Percentiles rank a stretch among this genome's conserved stretches.
Conservation (phyloP, 257 asterid genomes). For the Cinchona pubescens region DNA sequence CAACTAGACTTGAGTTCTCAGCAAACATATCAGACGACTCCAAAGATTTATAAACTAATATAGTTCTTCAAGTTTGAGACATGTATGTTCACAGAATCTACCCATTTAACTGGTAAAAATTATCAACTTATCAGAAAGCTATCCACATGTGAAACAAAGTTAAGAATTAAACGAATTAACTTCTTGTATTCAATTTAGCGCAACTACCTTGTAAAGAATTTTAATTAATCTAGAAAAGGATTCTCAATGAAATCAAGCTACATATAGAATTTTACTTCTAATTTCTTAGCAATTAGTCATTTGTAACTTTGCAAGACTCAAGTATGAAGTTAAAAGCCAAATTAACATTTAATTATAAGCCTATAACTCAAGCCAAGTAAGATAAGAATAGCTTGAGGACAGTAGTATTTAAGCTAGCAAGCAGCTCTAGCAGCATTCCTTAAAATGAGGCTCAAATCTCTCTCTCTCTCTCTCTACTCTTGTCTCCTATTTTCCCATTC, state of each 20-base stretch:
- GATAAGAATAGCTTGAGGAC: not conserved
- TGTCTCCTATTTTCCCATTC: not conserved
- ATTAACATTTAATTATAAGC: too few relatives aligned
- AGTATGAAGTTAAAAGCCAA: not conserved
- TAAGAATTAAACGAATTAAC: not conserved
- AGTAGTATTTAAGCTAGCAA: not conserved
- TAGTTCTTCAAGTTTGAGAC: not conserved
- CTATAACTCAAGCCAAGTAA: too few relatives aligned
- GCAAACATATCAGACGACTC: not conserved
- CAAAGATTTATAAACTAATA: not conserved
- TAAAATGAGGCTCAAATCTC: not conserved
- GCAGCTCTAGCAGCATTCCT: not conserved
- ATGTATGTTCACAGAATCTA: not conserved
- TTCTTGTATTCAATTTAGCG: not conserved
- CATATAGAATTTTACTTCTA: not conserved
- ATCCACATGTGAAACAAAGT: too few relatives aligned
- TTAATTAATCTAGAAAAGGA: not conserved
- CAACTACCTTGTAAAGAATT: not conserved
- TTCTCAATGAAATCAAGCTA: not conserved
- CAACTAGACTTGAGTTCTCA: not conserved
- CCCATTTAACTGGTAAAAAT: not conserved
- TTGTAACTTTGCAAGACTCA: not conserved
- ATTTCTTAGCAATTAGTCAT: too few relatives aligned
- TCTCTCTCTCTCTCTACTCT: not conserved
- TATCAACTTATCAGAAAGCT: too few relatives aligned